Base-by-base conservation (phyloP, 345 rosid species). In the Melastoma malabathricum region DNA sequence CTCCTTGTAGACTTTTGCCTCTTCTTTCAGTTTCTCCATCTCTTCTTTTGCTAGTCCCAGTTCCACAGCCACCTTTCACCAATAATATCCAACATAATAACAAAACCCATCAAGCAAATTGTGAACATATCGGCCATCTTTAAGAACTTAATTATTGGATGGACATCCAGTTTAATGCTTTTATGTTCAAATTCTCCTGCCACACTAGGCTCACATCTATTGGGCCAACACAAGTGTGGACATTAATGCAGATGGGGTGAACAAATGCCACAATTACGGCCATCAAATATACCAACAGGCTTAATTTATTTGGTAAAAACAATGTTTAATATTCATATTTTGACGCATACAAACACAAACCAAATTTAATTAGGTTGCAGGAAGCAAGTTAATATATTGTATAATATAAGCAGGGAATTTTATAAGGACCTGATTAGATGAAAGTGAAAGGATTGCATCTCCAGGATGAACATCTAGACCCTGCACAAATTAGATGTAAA, bases 1-100 rank as follows among this genome's bases (percentile, higher is more conserved):
- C 58, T 76, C 84, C 73, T 75, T 80, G 76, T 76, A 77, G 62
- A 85, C 80, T 57, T 74, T 79, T 46, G 80, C 78, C 60, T 92
- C 98, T 60, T 75, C 89, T 64, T 69, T 87, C 53, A 80, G 73
- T 61, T 77, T 84, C 67, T 75, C 72, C 2, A 79, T 59, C 65
- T 84, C 96, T 58, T 87, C 82, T 71, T 70, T 79, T 2, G 84
- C 74, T 59, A 60, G 64, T 31, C 60, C 72, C 68, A 86, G 59
- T 51, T 79, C 86, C 4, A 64, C 58, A 23, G 69, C 73, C 52
- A 58, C 19, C 54, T 50, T 1, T 29, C 38, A 6, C 5, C 38
- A 29, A 29, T 29, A 29, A 29, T 50, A 13, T 5, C 25, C 16
- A 50, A 18, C 15, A 10, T 5, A 14, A 50, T 7, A 14, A 6